Conservation (phyloP, 1,284 basidiomycete genomes). For the Cutaneotrichosporon spelunceum region DNA sequence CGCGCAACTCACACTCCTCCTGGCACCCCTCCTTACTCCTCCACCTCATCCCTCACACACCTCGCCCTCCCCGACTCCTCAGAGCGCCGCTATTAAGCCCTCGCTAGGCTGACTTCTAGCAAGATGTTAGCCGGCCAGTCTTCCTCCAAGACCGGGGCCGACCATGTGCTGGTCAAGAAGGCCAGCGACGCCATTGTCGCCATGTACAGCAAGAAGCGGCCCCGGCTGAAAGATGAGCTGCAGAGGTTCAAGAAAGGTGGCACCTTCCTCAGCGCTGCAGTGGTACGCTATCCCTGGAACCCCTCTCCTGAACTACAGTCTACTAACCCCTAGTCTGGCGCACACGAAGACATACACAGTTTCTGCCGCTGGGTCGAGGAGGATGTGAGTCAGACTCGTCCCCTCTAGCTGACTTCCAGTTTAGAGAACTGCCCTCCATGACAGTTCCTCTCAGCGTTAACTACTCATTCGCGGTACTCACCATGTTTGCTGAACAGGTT, state of each 20-base stretch:
- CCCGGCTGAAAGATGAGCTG: neutral
- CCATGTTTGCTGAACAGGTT: neutral
- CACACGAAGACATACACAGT: neutral
- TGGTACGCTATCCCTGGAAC: neutral
- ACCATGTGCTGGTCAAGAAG: neutral
- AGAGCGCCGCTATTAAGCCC: neutral
- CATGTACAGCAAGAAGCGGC: neutral
- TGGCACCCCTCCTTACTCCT: neutral
- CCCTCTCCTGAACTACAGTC: neutral
- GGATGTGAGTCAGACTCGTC: neutral
- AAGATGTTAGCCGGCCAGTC: neutral
- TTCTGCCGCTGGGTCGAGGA: slow-evolving; percentile 2
- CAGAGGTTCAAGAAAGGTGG: neutral
- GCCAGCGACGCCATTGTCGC: neutral
- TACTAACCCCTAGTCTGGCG: neutral
- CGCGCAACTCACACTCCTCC: neutral
- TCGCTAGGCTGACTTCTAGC: neutral
- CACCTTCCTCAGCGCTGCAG: neutral
- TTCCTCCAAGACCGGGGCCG: neutral
- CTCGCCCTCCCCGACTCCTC: neutral
- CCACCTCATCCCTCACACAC: neutral
- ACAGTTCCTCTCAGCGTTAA: neutral
- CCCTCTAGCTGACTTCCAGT: neutral
- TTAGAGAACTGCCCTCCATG: neutral
- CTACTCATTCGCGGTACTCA: neutral